Evolutionary conservation across 2,329 filamentous ascomycete genomes (phyloP).

Genomic region (Blastomyces parvus): DNA sequence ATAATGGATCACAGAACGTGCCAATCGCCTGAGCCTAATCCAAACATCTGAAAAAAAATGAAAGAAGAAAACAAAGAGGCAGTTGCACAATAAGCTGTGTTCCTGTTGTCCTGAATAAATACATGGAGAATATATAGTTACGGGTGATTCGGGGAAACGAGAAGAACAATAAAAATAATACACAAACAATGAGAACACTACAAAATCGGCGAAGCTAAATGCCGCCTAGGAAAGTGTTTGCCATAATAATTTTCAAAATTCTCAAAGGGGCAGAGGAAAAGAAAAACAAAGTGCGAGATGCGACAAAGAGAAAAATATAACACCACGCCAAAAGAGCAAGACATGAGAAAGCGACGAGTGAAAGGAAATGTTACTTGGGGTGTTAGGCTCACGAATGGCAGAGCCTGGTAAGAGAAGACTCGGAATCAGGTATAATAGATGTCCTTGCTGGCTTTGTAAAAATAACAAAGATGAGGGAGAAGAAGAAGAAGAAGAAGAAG

Average conservation of each 20-base stretch:
- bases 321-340: constrained; percentile 3
- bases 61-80: not conserved
- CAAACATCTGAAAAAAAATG: too few species aligned
- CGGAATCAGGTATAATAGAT: not conserved
- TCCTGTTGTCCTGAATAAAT: constrained; percentile 2
- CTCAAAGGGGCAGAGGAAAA: not conserved
- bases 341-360: not conserved
- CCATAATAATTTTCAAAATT: not conserved
- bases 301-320: not conserved
- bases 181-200: not conserved
- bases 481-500: not conserved
- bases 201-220: not conserved
- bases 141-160: not conserved
- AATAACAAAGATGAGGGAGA: not conserved
- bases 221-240: not conserved
- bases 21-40: not conserved
- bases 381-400: too few species aligned
- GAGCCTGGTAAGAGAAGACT: not conserved
- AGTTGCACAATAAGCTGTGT: constrained; percentile 1
- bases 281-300: not conserved
- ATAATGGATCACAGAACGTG: too few species aligned
- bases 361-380: not conserved
- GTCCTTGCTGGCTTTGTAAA: not conserved
- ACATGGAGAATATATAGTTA: not conserved
- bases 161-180: not conserved